phyloP scores from a whole-genome alignment of 805 yeast species.

The Scheffersomyces amazonensis region DNA sequence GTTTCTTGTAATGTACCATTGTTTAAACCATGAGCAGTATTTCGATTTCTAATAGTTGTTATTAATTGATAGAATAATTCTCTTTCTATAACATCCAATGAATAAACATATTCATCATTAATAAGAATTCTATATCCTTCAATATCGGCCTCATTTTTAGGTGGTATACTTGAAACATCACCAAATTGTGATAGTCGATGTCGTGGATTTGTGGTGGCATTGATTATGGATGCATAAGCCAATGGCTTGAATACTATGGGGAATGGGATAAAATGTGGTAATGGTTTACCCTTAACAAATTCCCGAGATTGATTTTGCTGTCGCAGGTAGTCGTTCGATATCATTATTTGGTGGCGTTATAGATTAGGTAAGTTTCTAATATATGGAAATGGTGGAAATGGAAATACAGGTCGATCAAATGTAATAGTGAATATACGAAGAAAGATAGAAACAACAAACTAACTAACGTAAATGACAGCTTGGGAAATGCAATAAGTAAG shows the following conservation, averaged over 20 bases:
- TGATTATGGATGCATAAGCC: not conserved
- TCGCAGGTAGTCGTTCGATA: too few species aligned
- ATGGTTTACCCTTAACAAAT: too few species aligned
- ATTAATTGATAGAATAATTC: not conserved
- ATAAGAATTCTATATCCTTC: not conserved
- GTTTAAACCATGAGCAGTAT: not conserved
- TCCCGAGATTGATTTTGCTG: too few species aligned
- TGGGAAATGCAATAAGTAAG: too few species aligned
- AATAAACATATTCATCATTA: not conserved
- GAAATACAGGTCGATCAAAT: too few species aligned
- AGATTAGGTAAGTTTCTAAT: too few species aligned
- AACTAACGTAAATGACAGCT: too few species aligned
- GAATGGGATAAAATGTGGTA: not conserved
- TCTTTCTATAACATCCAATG: not conserved
- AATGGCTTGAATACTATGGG: not conserved
- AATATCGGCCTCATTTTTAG: not conserved
- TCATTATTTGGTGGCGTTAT: too few species aligned
- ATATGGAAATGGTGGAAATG: too few species aligned
- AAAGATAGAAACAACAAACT: too few species aligned
- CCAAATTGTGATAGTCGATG: not conserved
- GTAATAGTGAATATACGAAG: too few species aligned
- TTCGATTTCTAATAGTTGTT: not conserved
- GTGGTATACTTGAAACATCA: not conserved
- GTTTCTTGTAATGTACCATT: not conserved
- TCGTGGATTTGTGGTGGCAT: not conserved